Evolutionary conservation across 2,329 filamentous ascomycete species (phyloP), one percentile per base, ranked within the genome.

Genomic region (Hypoxylon sp.): DNA sequence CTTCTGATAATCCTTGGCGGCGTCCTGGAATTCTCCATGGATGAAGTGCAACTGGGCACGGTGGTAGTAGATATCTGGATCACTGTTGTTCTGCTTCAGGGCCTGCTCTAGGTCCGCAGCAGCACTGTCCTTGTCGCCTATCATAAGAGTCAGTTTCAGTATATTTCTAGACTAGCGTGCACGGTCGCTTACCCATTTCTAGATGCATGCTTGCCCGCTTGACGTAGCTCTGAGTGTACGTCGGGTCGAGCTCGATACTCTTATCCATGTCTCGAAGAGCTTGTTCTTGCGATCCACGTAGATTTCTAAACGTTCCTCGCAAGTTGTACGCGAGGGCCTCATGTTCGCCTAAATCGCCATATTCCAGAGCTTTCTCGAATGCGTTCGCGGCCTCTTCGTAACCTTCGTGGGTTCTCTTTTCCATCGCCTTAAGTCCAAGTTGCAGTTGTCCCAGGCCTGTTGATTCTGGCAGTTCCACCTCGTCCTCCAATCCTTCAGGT

Each of bases 1-100:
- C 83, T 97, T 97, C 80, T 99, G 96, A 83, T 99, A 99, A 82
- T 99, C 96, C 83, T 96, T 97, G 65, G 96, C 94, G 3, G 96
- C 96, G 72, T 96, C 93, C 60, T 91, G 89, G 73, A 97, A 97
- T 78, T 98, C 95, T 61, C 91, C 90, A 74, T 97, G 93, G 81
- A 99, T 98, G 83, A 99, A 99, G 83, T 97, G 94, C 21, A 98
- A 89, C 81, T 99, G 96, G 12, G 96, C 96, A 68, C 96, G 94
- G 85, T 99, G 96, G 84, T 99, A 99, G 87, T 94, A 99, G 78
- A 99, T 97, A 76, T 99, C 96, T 5, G 96, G 95, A 75, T 99
- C 96, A 59, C 91, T 87, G 73, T 89, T 86, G 82, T 97, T 94
- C 79, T 97, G 91, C 73, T 88, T 85, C 73, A 96, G 88, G 34